Conservation (phyloP, 208 protist species). For the Trypanosoma platydactyli region DNA sequence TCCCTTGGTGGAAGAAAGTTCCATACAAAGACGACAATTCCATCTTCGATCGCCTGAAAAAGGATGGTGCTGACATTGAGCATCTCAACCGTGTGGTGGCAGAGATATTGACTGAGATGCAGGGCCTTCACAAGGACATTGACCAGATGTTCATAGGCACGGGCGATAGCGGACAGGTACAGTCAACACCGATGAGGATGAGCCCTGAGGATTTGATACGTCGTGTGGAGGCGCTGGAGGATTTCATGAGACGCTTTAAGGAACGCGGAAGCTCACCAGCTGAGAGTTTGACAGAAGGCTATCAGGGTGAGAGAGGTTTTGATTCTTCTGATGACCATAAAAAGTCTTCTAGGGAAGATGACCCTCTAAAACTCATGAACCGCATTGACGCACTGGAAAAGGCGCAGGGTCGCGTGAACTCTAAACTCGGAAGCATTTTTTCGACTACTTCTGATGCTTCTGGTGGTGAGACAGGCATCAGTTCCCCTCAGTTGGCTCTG, state of each 20-base stretch:
- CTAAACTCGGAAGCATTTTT: constrained; percentile 29
- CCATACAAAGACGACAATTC: not conserved
- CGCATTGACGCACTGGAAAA: constrained; percentile 30
- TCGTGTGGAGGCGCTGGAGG: constrained; percentile 34
- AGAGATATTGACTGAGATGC: constrained; percentile 87
- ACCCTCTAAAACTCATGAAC: constrained; percentile 29
- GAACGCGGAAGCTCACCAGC: constrained; percentile 20
- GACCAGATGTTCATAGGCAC: constrained; percentile 51
- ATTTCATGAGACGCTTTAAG: constrained; percentile 25
- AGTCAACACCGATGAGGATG: not conserved
- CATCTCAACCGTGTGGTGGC: constrained; percentile 90
- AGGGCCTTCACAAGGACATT: constrained; percentile 70
- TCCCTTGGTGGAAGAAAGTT: not conserved
- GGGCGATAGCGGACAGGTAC: not conserved
- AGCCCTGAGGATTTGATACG: constrained; percentile 15
- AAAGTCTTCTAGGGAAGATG: constrained; percentile 26
- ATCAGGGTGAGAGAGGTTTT: constrained; percentile 41
- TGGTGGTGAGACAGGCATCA: constrained; percentile 34
- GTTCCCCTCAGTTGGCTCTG: constrained; percentile 49
- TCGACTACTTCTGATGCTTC: not conserved
- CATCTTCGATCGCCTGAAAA: constrained; percentile 53
- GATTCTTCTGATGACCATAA: constrained; percentile 10
- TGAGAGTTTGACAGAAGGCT: constrained; percentile 32
- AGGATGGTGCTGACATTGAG: constrained; percentile 76
- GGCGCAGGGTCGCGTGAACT: constrained; percentile 47